These are phyloP conservation scores for Vanderwaltozyma verrucispora DNA, from an alignment of 805 yeast genomes.

Conservation along the genomic window DNA sequence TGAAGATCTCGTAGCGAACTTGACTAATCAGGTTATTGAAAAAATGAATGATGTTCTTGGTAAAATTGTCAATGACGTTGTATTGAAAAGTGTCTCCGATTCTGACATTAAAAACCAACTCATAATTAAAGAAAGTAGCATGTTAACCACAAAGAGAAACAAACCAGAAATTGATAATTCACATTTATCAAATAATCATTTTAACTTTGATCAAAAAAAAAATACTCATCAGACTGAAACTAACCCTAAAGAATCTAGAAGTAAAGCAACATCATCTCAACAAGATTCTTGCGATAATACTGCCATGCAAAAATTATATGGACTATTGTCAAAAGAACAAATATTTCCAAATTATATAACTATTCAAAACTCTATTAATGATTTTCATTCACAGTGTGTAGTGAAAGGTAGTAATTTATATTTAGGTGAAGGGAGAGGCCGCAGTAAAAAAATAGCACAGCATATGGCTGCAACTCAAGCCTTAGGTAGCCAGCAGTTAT, in stretches of 20 bases:
- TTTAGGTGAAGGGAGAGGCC: conserved; percentile 13
- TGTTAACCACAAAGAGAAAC: too few species aligned
- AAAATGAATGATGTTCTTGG: not conserved
- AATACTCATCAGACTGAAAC: too few species aligned
- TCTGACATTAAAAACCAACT: too few species aligned
- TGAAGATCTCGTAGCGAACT: not conserved
- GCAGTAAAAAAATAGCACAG: conserved; percentile 13
- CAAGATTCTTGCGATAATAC: conserved; percentile 8
- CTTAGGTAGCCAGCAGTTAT: not conserved
- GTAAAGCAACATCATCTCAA: too few species aligned
- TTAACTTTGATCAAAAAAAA: too few species aligned
- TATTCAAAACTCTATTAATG: not conserved
- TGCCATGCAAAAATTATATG: conserved; percentile 9
- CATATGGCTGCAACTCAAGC: conserved; percentile 11
- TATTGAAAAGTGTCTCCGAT: not conserved
- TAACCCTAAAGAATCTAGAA: too few species aligned
- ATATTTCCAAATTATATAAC: conserved; percentile 7
- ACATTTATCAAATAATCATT: too few species aligned
- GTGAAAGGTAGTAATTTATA: conserved; percentile 7
- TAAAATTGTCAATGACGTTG: not conserved
- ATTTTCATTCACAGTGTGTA: conserved; percentile 8
- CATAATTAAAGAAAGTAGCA: too few species aligned
- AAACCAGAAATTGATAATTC: too few species aligned
- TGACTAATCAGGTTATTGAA: not conserved
- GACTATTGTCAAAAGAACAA: conserved; percentile 6